Conservation (phyloP, 2,329 filamentous ascomycete species). For the Penicillium sp. region DNA sequence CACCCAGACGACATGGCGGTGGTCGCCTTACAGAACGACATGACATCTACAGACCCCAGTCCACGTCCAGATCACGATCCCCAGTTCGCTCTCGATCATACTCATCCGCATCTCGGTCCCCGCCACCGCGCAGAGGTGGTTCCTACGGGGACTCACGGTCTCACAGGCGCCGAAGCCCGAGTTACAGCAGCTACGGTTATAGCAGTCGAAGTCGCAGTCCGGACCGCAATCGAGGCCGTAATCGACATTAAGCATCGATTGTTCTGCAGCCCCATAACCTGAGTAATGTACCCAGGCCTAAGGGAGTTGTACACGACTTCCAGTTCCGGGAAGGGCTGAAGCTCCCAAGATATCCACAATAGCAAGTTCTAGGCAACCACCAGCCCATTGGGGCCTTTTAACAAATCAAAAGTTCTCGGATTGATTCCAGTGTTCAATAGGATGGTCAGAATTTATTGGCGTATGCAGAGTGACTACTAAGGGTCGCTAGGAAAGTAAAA, state of each 20-base stretch:
- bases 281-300: background rate
- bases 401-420: background rate
- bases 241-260: conserved; percentile 18
- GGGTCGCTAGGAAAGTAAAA: background rate
- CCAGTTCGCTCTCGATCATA: conserved; percentile 38
- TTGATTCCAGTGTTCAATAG: background rate
- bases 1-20: conserved; percentile 40
- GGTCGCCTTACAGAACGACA: conserved; percentile 47
- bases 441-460: background rate
- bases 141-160: conserved; percentile 35
- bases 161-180: conserved; percentile 55
- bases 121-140: conserved; percentile 38
- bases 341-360: background rate
- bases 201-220: conserved; percentile 52
- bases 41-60: conserved; percentile 59
- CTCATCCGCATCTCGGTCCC: conserved; percentile 43
- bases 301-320: background rate
- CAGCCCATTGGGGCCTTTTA: background rate
- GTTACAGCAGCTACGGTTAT: conserved; percentile 61
- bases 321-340: background rate
- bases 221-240: conserved; percentile 46
- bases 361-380: background rate
- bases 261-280: background rate
- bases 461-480: background rate
- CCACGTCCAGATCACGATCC: conserved; percentile 49